Base-by-base conservation (phyloP, 1,139 yeast genomes). In the Geotrichum macrosporum region DNA sequence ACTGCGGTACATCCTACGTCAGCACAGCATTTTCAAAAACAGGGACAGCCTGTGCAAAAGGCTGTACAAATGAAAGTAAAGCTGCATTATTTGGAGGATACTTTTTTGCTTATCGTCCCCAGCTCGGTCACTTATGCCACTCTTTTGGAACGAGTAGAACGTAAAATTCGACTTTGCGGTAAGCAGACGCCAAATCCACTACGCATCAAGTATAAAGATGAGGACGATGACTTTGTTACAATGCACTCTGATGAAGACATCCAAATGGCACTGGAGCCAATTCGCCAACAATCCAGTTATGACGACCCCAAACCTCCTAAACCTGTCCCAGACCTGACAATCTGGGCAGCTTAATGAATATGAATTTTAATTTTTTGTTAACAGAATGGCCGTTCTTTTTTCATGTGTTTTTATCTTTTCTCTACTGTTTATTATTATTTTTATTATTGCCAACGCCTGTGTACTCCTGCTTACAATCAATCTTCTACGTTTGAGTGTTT, bases 191-290 rank as follows among this genome's bases (percentile, higher is more conserved):
- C 65, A 9, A 62, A 66, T 41, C 73, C 69, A 32, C 62, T 75
- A 35, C 76, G 81, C 59, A 73, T 92, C 53, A 83, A 83, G 64
- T 92, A 88, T 61, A 81, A 81, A 63, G 98, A 92, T 66, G 98
- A 92, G 65, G 98, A 92, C 63, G 96, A 94, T 16, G 98, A 92
- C 64, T 84, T 80, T 64, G 95, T 92, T 41, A 81, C 85, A 45
- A 79, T 92, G 69, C 87, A 81, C 58, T 79, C 89, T 35, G 85
- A 84, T 54, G 97, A 89, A 49, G 89, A 92, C 63, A 62, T 71
- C 42, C 64, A 58, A 44, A 66, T 70, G 67, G 75, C 75, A 12
- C 50, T 70, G 39, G 74, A 70, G 37, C 32, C 32, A 12, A 33
- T 35, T 16, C 9, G 27, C 26, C 21, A n/a, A n/a, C 24, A 18